These are phyloP conservation scores for Golubevia pallescens DNA, from an alignment of 1,284 basidiomycete genomes.

Conservation along the genomic window DNA sequence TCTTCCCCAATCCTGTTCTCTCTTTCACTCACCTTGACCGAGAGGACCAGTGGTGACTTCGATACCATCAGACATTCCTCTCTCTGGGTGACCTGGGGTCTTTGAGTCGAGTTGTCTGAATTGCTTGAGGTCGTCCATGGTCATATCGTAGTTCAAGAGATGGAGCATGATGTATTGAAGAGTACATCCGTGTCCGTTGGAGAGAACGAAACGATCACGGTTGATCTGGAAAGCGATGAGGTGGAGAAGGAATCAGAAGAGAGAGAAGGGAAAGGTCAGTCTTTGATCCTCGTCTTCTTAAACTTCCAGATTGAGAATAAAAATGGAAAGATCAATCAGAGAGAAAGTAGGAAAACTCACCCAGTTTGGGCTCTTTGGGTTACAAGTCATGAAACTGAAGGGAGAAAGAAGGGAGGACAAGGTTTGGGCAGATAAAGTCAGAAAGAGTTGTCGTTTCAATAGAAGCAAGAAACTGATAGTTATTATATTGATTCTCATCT, in stretches of 20 bases:
- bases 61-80: slow-evolving; percentile 85
- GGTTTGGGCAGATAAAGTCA: too few species aligned
- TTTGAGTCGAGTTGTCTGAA: slow-evolving; percentile 76
- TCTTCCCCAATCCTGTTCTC: not conserved
- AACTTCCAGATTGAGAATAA: not conserved
- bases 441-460: too few species aligned
- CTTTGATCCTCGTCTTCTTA: too few species aligned
- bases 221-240: slow-evolving; percentile 14
- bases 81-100: slow-evolving; percentile 80
- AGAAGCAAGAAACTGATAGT: too few species aligned
- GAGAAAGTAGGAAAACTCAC: not conserved
- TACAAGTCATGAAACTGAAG: not conserved
- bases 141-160: slow-evolving; percentile 65
- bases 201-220: slow-evolving; percentile 65
- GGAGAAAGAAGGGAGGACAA: not conserved
- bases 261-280: too few species aligned
- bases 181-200: slow-evolving; percentile 66
- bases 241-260: too few species aligned
- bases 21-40: slow-evolving; percentile 73
- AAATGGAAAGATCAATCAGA: not conserved
- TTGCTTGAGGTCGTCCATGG: slow-evolving; percentile 80
- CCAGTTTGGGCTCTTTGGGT: not conserved
- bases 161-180: slow-evolving; percentile 67
- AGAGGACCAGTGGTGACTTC: slow-evolving; percentile 96
- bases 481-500: too few species aligned